Evolutionary conservation across 78 protist species (phyloP), one percentile per base, ranked within the genome.

Genomic region (Fonticula alba): DNA sequence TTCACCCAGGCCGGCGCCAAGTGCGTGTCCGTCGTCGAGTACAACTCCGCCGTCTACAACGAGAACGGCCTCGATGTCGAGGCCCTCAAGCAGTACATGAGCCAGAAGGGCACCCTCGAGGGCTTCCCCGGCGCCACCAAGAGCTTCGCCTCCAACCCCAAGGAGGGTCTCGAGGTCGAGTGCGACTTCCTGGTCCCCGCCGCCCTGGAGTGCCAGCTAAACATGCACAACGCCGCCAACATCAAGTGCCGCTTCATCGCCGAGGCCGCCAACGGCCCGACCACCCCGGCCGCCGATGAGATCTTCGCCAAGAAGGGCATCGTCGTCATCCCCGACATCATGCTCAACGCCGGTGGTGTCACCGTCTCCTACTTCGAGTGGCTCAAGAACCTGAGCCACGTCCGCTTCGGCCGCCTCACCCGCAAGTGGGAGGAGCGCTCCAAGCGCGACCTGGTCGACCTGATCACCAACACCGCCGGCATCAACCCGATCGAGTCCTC

Each of bases 321-420:
- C 51, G 53, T 81, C 56, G 60, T 84, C 76, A 73, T 84, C 32
- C 91, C 91, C 62, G 91, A 84, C 62, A 41, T 84, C 37, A 52
- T 72, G 32, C 62, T 74, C 55, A 84, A 84, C 54, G 85, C 91
- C 56, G 91, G 91, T 59, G 85, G 91, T 84, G 91, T 84, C 68
- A 81, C 82, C 69, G 91, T 80, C 26, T 80, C 86, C 14, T 84
- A 84, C 71, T 84, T 84, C 51, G 91, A 84, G 67, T 84, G 91
- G 91, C 74, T 84, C 52, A 84, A 84, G 82, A 84, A 84, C 80
- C 66, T 84, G 58, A 54, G 74, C 0, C 86, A 71, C 54, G 77
- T 78, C n/a, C 71, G 71, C 59, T 78, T 69, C 31, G 75, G 76
- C 22, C 75, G 78, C 41, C 56, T 78, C 65, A 83, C 68, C 80